Percentiles rank a stretch among this genome's conserved stretches.
Evolutionary conservation across 257 asterid genomes (phyloP).

Genomic region (Osmanthus fragrans): DNA sequence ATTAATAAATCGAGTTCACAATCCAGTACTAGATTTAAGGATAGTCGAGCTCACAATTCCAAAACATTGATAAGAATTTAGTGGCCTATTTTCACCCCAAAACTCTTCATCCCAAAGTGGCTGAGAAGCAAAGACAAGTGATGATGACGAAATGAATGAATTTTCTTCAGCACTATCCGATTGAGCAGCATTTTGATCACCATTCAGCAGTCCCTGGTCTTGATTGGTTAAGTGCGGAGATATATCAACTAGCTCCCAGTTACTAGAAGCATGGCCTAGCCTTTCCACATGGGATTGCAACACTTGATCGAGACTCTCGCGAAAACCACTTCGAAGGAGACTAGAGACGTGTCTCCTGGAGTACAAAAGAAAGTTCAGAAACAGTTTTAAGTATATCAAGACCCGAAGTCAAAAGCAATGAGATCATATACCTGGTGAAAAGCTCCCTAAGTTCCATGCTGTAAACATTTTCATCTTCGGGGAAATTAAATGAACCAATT

Average conservation of each 20-base stretch:
- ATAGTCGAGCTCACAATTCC: conserved; percentile 48
- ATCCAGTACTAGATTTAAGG: neutral
- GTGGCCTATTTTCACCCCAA: conserved; percentile 43
- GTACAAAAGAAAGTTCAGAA: conserved; percentile 11
- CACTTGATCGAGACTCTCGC: conserved; percentile 76
- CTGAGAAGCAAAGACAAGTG: conserved; percentile 36
- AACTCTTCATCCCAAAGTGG: conserved; percentile 55
- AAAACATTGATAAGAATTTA: conserved; percentile 38
- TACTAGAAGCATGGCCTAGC: conserved; percentile 56
- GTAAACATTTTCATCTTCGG: conserved; percentile 58
- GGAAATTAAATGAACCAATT: conserved; percentile 39
- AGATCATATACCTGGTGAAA: conserved; percentile 60
- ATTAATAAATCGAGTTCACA: neutral
- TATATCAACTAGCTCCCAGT: conserved; percentile 54
- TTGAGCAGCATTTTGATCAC: conserved; percentile 30
- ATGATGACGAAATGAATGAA: conserved; percentile 18
- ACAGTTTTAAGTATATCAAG: neutral
- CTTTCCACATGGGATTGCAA: conserved; percentile 75
- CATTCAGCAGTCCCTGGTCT: conserved; percentile 43
- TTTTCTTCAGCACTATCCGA: neutral
- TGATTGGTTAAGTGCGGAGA: conserved; percentile 24
- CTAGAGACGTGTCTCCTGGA: conserved; percentile 81
- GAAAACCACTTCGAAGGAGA: conserved; percentile 87
- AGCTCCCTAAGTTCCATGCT: conserved; percentile 78
- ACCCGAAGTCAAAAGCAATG: neutral